Evolutionary conservation across 768 basidiomycete species (phyloP).

Genomic region (Lanmaoa pseudosensibilis): DNA sequence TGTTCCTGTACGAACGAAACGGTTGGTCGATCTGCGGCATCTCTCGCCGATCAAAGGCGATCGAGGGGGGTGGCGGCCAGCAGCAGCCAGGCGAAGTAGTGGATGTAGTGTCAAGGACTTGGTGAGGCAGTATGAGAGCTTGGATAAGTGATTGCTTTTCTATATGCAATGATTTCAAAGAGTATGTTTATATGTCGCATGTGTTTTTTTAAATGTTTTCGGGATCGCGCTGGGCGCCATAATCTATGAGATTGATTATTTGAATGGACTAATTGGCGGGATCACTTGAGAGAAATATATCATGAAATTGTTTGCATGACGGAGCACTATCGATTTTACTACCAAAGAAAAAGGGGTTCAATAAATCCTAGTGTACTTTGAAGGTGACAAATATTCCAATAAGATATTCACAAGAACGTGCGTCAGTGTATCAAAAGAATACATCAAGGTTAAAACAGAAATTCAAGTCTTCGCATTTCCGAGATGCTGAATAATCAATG

Average conservation of each 20-base stretch:
- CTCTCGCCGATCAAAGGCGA: conserved; percentile 42
- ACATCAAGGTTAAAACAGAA: neutral
- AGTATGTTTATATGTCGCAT: conserved; percentile 1
- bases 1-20: conserved; percentile 39
- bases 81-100: conserved; percentile 53
- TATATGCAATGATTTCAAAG: neutral
- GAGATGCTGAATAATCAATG: neutral
- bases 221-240: conserved; percentile 15
- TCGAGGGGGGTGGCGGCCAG: conserved; percentile 31
- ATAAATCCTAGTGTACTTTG: neutral
- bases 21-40: conserved; percentile 54
- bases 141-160: conserved; percentile 17
- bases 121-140: conserved; percentile 58
- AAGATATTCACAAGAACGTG: neutral
- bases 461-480: neutral
- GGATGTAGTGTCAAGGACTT: conserved; percentile 73
- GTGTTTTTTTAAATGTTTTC: conserved; percentile 9
- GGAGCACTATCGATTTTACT: neutral
- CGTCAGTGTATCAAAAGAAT: neutral
- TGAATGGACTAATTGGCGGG: neutral
- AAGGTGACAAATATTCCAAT: neutral
- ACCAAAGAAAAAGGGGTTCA: neutral
- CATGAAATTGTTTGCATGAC: neutral
- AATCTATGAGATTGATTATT: conserved; percentile 1
- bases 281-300: neutral